Evolutionary conservation across 2,329 filamentous ascomycete species (phyloP).

Genomic region (Penicillium sp.): DNA sequence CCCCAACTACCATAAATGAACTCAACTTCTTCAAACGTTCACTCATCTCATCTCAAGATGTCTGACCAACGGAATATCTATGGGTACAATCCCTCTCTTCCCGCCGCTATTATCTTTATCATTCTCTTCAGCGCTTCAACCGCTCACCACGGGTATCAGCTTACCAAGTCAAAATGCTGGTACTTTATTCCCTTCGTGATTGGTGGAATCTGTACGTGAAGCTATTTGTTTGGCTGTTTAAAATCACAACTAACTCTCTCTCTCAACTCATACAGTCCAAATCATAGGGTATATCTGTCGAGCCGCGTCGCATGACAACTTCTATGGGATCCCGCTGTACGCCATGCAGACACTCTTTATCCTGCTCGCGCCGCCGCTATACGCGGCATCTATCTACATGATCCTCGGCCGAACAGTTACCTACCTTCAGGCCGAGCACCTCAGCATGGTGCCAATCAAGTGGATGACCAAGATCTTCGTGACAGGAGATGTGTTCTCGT

Average conservation of each 20-base stretch:
- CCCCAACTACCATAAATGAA: not conserved
- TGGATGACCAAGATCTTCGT: constrained; percentile 45
- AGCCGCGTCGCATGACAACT: constrained; percentile 28
- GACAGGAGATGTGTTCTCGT: constrained; percentile 34
- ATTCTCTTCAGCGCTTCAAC: constrained; percentile 49
- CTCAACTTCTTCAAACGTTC: too few species aligned
- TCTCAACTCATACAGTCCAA: constrained; percentile 45
- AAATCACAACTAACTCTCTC: not conserved
- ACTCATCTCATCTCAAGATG: constrained; percentile 9
- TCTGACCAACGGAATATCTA: constrained; percentile 27
- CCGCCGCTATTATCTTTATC: constrained; percentile 49
- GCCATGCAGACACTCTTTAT: constrained; percentile 36
- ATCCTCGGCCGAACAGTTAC: constrained; percentile 39
- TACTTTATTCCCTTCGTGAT: constrained; percentile 47
- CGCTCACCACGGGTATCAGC: constrained; percentile 42
- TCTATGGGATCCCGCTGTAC: constrained; percentile 27
- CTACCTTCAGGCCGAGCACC: constrained; percentile 33
- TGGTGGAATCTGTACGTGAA: constrained; percentile 40
- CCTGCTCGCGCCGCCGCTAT: constrained; percentile 43
- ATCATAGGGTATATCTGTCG: constrained; percentile 34
- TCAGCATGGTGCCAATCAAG: constrained; percentile 32
- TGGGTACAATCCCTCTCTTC: constrained; percentile 48
- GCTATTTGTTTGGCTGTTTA: not conserved
- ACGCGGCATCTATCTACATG: constrained; percentile 44
- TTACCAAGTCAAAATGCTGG: constrained; percentile 48